phyloP scores from a whole-genome alignment of 208 protist species.

The Crithidia brevicula region DNA sequence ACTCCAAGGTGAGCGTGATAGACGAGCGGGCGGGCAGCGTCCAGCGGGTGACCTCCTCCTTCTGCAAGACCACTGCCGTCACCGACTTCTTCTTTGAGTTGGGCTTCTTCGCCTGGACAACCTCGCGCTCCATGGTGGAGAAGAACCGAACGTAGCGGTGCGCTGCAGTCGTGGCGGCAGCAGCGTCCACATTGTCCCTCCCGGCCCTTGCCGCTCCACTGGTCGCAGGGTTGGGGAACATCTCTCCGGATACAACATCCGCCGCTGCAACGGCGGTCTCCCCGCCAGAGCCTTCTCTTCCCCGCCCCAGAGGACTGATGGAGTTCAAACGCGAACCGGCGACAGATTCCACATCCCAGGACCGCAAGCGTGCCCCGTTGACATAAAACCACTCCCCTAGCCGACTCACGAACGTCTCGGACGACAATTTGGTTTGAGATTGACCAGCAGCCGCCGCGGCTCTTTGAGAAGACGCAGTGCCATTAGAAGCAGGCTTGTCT shows the following conservation, averaged over 20 bases:
- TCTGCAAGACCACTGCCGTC: conserved; percentile 26
- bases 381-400: conserved; percentile 44
- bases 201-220: not conserved
- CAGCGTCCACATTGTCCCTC: not conserved
- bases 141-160: conserved; percentile 75
- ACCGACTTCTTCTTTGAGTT: conserved; percentile 33
- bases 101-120: conserved; percentile 47
- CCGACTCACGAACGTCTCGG: conserved; percentile 17
- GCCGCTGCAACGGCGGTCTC: too few relatives aligned
- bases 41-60: conserved; percentile 87
- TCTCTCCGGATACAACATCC: too few relatives aligned
- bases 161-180: not conserved
- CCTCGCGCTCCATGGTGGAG: conserved; percentile 67
- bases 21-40: conserved; percentile 70
- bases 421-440: too few relatives aligned
- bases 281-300: too few relatives aligned
- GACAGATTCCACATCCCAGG: not conserved
- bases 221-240: not conserved
- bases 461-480: too few relatives aligned
- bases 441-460: too few relatives aligned
- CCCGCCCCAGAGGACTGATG: too few relatives aligned
- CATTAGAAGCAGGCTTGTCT: too few relatives aligned
- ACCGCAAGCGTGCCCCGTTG: conserved; percentile 28
- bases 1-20: conserved; percentile 75
- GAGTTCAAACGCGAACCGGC: not conserved